Conservation (phyloP, 306 rosid species). For the Arachis stenosperma region DNA sequence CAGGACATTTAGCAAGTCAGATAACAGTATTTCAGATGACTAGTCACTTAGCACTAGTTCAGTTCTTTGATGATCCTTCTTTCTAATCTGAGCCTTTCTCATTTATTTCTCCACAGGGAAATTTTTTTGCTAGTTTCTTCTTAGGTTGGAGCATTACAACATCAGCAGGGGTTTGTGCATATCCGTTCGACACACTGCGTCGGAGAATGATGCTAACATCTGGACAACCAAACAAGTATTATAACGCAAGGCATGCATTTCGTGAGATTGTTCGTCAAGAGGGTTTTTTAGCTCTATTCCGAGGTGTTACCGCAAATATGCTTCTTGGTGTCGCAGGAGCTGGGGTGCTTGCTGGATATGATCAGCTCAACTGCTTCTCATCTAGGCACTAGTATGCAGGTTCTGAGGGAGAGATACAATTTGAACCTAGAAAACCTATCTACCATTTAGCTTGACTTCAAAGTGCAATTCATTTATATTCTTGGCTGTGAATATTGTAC, state of each 20-base stretch:
- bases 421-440: constrained; percentile 20
- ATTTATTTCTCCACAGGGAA: constrained; percentile 62
- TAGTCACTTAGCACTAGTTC: constrained; percentile 13
- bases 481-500: constrained; percentile 28
- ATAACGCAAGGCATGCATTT: constrained; percentile 70
- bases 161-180: constrained; percentile 82
- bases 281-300: constrained; percentile 72
- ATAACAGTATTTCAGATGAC: constrained; percentile 21
- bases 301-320: constrained; percentile 92
- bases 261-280: constrained; percentile 72
- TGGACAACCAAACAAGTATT: constrained; percentile 76
- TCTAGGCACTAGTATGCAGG: constrained; percentile 38
- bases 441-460: constrained; percentile 17
- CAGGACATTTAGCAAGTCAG: constrained; percentile 7
- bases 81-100: constrained; percentile 23
- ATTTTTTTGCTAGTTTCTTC: constrained; percentile 85
- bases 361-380: constrained; percentile 70
- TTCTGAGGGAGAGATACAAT: constrained; percentile 31
- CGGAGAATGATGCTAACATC: constrained; percentile 97
- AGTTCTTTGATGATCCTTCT: constrained; percentile 27
- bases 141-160: constrained; percentile 95
- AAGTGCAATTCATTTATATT: constrained; percentile 8
- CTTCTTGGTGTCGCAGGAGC: constrained; percentile 97
- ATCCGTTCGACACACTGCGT: constrained; percentile 90
- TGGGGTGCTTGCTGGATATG: constrained; percentile 92